phyloP scores from a whole-genome alignment of 768 basidiomycete genomes.

The Fomitopsis serialis region DNA sequence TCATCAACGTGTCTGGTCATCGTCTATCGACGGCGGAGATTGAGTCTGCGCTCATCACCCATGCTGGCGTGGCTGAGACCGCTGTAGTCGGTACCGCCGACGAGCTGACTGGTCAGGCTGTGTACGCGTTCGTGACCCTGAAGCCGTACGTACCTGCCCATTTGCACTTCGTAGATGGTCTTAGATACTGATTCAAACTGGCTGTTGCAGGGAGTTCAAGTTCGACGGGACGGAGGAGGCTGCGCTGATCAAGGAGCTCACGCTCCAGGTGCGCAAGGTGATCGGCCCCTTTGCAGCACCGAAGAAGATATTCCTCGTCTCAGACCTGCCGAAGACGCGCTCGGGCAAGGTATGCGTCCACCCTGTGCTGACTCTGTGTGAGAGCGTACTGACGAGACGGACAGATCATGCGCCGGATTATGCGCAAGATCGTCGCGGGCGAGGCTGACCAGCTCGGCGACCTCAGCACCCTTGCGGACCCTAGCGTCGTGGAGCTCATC shows the following conservation, averaged over 20 bases:
- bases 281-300: conserved; percentile 98
- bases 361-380: background rate
- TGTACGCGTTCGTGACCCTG: conserved; percentile 90
- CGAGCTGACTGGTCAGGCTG: conserved; percentile 89
- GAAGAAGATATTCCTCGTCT: conserved; percentile 82
- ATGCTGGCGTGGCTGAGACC: conserved; percentile 94
- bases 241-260: conserved; percentile 77
- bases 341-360: conserved; percentile 72
- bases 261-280: conserved; percentile 92
- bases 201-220: conserved; percentile 60
- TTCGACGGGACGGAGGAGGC: conserved; percentile 68
- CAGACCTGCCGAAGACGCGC: conserved; percentile 90
- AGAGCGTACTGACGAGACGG: background rate
- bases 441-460: conserved; percentile 96
- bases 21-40: conserved; percentile 97
- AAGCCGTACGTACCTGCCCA: conserved; percentile 66
- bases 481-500: conserved; percentile 77
- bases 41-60: conserved; percentile 92
- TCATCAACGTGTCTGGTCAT: conserved; percentile 98
- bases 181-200: background rate
- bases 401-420: conserved; percentile 89
- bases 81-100: conserved; percentile 86
- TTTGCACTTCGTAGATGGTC: background rate
- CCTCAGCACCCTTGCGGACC: conserved; percentile 89
- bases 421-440: conserved; percentile 94